These are phyloP conservation scores for Syzygium syzygioides DNA, from an alignment of 441 rosid genomes.

Conservation along the genomic window DNA sequence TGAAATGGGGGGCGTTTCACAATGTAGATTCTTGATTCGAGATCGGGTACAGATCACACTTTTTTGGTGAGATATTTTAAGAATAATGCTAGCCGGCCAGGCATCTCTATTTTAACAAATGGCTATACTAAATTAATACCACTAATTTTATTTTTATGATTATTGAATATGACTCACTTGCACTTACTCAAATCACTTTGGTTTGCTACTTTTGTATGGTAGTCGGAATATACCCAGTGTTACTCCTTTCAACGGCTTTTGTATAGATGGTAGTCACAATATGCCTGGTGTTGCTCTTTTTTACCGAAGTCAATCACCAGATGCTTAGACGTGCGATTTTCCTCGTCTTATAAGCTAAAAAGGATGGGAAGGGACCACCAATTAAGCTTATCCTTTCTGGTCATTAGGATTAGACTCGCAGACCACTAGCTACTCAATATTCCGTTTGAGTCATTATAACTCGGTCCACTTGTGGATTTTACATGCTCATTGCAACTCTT, in stretches of 20 bases:
- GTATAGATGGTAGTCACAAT: no score
- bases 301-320: not conserved
- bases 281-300: not conserved
- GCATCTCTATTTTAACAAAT: not conserved
- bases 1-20: accelerated
- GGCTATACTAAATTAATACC: not conserved
- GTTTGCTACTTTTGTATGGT: not conserved
- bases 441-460: not conserved
- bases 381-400: not conserved
- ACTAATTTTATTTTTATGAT: not conserved
- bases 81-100: not conserved
- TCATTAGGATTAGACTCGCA: not conserved
- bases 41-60: not conserved
- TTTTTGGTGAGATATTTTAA: not conserved
- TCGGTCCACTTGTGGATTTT: not conserved
- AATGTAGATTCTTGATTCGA: not conserved
- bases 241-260: no score
- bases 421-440: not conserved
- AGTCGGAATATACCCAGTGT: not conserved
- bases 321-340: not conserved
- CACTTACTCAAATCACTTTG: not conserved
- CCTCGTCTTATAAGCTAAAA: not conserved
- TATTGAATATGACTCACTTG: not conserved
- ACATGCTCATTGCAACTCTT: not conserved
- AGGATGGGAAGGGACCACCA: not conserved